phyloP scores from a whole-genome alignment of 768 basidiomycete genomes.

The Amanita pseudoporphyria region DNA sequence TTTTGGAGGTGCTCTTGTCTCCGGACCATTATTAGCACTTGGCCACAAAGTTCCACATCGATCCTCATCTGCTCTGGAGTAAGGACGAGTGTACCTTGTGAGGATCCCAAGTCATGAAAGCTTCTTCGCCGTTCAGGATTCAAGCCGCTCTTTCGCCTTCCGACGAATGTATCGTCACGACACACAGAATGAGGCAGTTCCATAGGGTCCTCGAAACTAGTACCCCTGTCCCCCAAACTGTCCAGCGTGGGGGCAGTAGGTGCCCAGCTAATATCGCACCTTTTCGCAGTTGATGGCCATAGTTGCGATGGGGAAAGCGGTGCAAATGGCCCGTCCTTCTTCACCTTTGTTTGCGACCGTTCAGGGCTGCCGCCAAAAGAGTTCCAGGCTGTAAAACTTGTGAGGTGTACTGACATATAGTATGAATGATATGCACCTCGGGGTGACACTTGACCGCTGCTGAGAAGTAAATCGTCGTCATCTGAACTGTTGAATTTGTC shows the following conservation, averaged over 20 bases:
- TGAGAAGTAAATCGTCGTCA: conserved; percentile 59
- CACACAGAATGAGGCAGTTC: conserved; percentile 1
- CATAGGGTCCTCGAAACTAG: not conserved
- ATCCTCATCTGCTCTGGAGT: conserved; percentile 60
- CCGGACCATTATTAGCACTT: conserved; percentile 58
- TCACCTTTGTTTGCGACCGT: not conserved
- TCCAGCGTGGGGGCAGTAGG: not conserved
- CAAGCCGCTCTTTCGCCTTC: not conserved
- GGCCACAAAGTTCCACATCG: conserved; percentile 72
- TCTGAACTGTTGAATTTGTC: not conserved
- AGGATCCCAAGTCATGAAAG: conserved; percentile 51
- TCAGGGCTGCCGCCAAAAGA: not conserved
- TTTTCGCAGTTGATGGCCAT: not conserved
- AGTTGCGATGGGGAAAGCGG: not conserved
- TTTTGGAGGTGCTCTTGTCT: conserved; percentile 61
- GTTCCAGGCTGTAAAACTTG: not conserved
- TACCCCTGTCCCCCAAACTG: not conserved
- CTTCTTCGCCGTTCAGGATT: conserved; percentile 35
- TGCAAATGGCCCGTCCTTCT: not conserved
- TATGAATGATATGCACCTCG: conserved; percentile 34
- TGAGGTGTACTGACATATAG: conserved; percentile 11
- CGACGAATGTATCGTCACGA: conserved; percentile 4
- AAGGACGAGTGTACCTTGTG: conserved; percentile 37
- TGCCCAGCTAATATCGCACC: not conserved
- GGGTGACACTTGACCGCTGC: conserved; percentile 73